Base-by-base conservation (phyloP, 2,329 filamentous ascomycete genomes). In the Paecilomyces fulvus region DNA sequence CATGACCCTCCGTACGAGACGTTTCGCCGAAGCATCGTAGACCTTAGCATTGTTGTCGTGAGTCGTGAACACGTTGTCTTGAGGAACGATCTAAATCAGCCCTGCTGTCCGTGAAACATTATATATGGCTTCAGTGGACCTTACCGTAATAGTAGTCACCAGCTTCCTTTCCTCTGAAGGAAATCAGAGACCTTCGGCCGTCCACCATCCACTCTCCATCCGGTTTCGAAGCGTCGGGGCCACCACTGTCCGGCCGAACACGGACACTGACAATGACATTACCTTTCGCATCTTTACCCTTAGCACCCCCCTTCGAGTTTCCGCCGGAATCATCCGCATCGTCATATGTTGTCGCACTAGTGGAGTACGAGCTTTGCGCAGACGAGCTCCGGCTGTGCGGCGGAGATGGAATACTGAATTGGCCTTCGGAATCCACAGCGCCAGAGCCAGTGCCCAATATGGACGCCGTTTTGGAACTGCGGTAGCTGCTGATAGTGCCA, bases 261-360 rank as follows among this genome's bases (percentile, higher is more conserved):
- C 94, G 84, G 37, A 99, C 92, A 69, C 94, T 97, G 64, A 99
- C 92, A 59, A 97, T 75, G 12, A 99, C 92, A 67, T 99, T 99
- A 53, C 94, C 94, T 72, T 96, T 97, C 55, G 81, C 83, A 65
- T 96, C 91, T 64, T 83, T 85, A 21, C 68, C 64, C 51, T 70
- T 74, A 0, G 66, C 56, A 52, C 56, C 61, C 5, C 69, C 63
- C 52, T 70, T 70, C 55, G 67, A 61, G 49, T 66, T 63, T 51
- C 66, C 64, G 20, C 63, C 58, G 20, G 74, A 74, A 30, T 92
- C 89, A 23, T 82, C 83, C 25, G 81, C 78, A 59, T 95, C 92
- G 66, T 96, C 92, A 66, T 91, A 91, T 0, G 89, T 92, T 0
- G 91, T 96, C 17, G 88, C 89, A 54, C 88, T 95, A 2, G 91